Conservation (phyloP, 176 grass and related monocot genomes). For the Pharus latifolius region DNA sequence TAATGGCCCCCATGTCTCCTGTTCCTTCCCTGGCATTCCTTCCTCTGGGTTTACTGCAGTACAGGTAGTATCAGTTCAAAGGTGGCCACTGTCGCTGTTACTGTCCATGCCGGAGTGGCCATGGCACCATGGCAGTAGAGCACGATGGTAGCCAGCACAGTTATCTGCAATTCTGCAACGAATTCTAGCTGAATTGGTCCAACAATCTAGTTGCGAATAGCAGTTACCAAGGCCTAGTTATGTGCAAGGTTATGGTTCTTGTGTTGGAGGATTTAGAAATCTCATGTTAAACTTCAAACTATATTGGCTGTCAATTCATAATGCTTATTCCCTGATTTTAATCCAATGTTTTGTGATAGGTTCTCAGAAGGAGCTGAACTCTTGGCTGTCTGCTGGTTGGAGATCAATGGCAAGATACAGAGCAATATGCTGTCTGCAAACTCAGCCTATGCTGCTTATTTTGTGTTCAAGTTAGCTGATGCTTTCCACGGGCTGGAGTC, state of each 20-base stretch:
- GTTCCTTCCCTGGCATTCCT: no score
- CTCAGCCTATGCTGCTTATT: constrained; percentile 33
- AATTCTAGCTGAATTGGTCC: no score
- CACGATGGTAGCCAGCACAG: no score
- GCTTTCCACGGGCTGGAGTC: constrained; percentile 2
- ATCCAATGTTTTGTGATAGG: background rate
- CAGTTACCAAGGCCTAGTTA: background rate
- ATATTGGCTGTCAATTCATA: no score
- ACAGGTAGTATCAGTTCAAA: no score
- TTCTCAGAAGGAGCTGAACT: constrained; percentile 12
- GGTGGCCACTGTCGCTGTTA: no score
- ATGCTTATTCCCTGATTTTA: background rate
- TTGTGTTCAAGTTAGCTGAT: constrained; percentile 30
- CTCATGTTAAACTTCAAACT: no score
- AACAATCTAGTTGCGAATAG: background rate
- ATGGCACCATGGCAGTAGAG: no score
- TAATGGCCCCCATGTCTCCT: no score
- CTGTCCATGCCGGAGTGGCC: no score
- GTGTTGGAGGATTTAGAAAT: background rate
- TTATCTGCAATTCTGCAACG: background rate
- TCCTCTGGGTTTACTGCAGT: no score
- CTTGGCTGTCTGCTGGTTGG: constrained; percentile 26
- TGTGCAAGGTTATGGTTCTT: background rate
- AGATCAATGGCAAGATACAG: constrained; percentile 8
- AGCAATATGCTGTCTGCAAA: background rate